A percentile compares a stretch with the other conserved stretches of the same genome.
Conservation (phyloP, 257 asterid species). For the Fraxinus excelsior region DNA sequence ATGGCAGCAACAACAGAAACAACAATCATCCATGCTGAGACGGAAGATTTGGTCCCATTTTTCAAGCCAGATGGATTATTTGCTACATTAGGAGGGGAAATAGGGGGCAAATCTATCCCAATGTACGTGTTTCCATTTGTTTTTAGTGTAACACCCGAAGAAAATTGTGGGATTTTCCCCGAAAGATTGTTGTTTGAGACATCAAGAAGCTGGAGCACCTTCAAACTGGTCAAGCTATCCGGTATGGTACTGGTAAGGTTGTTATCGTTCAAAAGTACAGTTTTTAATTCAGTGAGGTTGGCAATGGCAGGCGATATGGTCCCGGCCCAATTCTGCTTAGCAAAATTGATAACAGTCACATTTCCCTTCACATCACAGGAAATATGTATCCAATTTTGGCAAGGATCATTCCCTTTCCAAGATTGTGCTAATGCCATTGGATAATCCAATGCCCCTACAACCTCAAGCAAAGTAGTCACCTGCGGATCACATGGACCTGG, state of each 20-base stretch:
- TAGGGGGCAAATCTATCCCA: conserved; percentile 51
- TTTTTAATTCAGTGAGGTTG: conserved; percentile 46
- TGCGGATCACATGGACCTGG: conserved; percentile 76
- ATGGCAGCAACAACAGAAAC: conserved; percentile 26
- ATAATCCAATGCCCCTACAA: conserved; percentile 52
- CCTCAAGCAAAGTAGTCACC: conserved; percentile 60
- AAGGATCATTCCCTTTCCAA: conserved; percentile 80
- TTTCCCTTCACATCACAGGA: conserved; percentile 53
- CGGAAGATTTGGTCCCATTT: conserved; percentile 16
- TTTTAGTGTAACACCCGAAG: conserved; percentile 39
- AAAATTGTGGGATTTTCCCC: conserved; percentile 63
- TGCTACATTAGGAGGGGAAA: conserved; percentile 22
- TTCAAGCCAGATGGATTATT: conserved; percentile 6
- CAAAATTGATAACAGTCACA: conserved; percentile 56
- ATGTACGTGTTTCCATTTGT: conserved; percentile 54
- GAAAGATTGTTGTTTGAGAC: conserved; percentile 79
- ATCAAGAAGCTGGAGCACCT: conserved; percentile 57
- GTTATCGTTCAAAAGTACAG: conserved; percentile 57
- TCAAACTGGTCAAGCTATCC: conserved; percentile 42
- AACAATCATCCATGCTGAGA: conserved; percentile 34
- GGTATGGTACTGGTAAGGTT: conserved; percentile 68
- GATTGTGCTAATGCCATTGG: conserved; percentile 59
- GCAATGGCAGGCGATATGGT: conserved; percentile 60
- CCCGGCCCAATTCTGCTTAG: conserved; percentile 58
- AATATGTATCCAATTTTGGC: conserved; percentile 57